These are phyloP conservation scores for Auricularia sp. DNA, from an alignment of 768 basidiomycete species.

Conservation along the genomic window DNA sequence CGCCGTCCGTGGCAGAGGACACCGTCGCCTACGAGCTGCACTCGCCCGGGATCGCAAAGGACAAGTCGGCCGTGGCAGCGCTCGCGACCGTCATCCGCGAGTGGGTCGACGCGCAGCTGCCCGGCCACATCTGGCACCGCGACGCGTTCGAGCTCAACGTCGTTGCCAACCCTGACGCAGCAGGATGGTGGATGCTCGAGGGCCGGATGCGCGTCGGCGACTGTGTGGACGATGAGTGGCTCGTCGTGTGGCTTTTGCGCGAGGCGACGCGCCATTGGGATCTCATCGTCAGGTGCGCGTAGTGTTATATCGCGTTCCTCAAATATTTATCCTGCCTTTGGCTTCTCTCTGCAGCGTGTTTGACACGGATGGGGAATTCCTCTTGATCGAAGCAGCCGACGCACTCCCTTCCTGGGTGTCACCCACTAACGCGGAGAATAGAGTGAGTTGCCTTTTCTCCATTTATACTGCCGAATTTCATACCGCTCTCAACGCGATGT, in stretches of 20 bases:
- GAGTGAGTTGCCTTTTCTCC: constrained; percentile 47
- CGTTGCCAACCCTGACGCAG: constrained; percentile 23
- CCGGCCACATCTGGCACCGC: constrained; percentile 63
- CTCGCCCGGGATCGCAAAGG: constrained; percentile 36
- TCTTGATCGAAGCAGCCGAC: constrained; percentile 94
- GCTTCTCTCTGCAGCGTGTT: constrained; percentile 38
- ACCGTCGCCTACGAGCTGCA: constrained; percentile 71
- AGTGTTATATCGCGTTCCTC: no score
- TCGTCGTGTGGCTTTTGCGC: constrained; percentile 77
- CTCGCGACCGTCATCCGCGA: constrained; percentile 59
- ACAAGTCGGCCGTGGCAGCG: constrained; percentile 51
- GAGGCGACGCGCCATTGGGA: constrained; percentile 74
- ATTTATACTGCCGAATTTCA: constrained; percentile 6
- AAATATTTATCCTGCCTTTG: not conserved
- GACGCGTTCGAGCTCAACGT: constrained; percentile 75
- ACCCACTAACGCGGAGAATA: constrained; percentile 83
- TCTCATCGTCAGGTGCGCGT: constrained; percentile 60
- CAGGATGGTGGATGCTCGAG: constrained; percentile 49
- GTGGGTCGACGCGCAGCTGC: constrained; percentile 45
- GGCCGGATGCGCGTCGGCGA: constrained; percentile 90
- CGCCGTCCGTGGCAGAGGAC: constrained; percentile 78
- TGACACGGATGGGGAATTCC: constrained; percentile 92
- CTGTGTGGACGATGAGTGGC: constrained; percentile 98
- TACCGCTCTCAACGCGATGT: constrained; percentile 1
- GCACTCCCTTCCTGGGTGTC: constrained; percentile 82